Evolutionary conservation across 1,284 basidiomycete species (phyloP), one percentile per base, ranked within the genome.

Genomic region (Ceratobasidium sp.): DNA sequence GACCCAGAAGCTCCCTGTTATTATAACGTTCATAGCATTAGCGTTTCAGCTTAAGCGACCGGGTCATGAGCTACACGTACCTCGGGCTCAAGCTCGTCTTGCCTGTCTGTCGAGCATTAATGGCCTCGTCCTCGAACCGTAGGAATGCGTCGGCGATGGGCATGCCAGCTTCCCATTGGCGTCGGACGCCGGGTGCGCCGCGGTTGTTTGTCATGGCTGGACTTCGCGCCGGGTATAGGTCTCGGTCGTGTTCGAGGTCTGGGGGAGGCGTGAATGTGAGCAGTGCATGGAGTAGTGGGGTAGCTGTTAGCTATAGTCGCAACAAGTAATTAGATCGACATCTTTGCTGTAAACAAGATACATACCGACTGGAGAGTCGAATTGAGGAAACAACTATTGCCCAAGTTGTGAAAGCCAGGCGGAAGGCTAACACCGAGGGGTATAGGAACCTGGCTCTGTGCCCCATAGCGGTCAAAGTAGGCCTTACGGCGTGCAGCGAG

Each of bases 1-100:
- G 88, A 28, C 87, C 84, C 17, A 97, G 85, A 54, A 97, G 83
- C 40, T 89, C 87, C 82, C 93, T 82, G 54, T 33, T 33, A 33
- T 33, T 33, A 33, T 33, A 33, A 33, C 33, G 33, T 33, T 52
- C 50, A 52, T 20, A 52, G 50, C 50, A 52, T 52, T 52, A 52
- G 50, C 50, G 50, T 52, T 52, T 52, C 50, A 52, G 50, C 50
- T n/a, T 20, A 33, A 33, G 33, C 33, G 17, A n/a, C 15, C 50
- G n/a, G 50, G n/a, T n/a, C 50, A 52, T 48, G 46, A 15, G 28
- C 15, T 28, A 28, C 3, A 75, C 52, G 68, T 20, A 81, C 80
- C 80, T 81, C 38, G 81, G 78, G 26, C 80, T 81, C 81, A 87
- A 82, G 23, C 78, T 78, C 56, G 81, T 79, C 12, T 73, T 59